Conservation (phyloP, 805 yeast species). For the Starmerella powellii region DNA sequence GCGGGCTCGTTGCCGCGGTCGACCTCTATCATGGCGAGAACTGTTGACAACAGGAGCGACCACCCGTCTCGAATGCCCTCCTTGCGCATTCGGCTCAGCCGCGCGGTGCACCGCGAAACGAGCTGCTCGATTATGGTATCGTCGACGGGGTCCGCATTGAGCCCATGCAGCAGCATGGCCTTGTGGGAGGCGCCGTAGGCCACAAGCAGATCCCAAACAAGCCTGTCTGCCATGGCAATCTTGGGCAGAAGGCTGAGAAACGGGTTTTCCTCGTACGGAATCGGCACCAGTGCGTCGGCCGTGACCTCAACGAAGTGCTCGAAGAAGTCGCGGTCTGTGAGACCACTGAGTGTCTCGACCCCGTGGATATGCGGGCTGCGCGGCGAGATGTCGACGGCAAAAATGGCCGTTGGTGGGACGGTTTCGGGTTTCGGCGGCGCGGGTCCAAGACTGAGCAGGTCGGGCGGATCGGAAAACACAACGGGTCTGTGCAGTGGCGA, state of each 20-base stretch:
- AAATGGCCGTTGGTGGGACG: background rate
- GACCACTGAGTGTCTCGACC: background rate
- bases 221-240: slow-evolving; percentile 44
- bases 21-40: slow-evolving; percentile 15
- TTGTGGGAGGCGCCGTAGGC: slow-evolving; percentile 21
- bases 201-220: slow-evolving; percentile 12
- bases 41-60: slow-evolving; percentile 12
- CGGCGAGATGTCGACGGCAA: background rate
- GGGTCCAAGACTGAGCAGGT: background rate
- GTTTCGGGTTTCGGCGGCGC: background rate
- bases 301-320: slow-evolving; percentile 53
- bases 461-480: background rate
- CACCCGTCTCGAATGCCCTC: background rate
- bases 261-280: slow-evolving; percentile 57
- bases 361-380: background rate
- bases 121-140: background rate
- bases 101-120: slow-evolving; percentile 3
- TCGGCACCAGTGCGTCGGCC: slow-evolving; percentile 51
- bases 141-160: slow-evolving; percentile 3
- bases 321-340: slow-evolving; percentile 38
- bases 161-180: slow-evolving; percentile 5
- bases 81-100: slow-evolving; percentile 1
- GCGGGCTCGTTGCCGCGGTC: slow-evolving; percentile 14
- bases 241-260: slow-evolving; percentile 53
- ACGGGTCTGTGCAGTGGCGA: slow-evolving; percentile 4